Base-by-base conservation (phyloP, 768 basidiomycete species). In the Pseudohyphozyma bogoriensis region DNA sequence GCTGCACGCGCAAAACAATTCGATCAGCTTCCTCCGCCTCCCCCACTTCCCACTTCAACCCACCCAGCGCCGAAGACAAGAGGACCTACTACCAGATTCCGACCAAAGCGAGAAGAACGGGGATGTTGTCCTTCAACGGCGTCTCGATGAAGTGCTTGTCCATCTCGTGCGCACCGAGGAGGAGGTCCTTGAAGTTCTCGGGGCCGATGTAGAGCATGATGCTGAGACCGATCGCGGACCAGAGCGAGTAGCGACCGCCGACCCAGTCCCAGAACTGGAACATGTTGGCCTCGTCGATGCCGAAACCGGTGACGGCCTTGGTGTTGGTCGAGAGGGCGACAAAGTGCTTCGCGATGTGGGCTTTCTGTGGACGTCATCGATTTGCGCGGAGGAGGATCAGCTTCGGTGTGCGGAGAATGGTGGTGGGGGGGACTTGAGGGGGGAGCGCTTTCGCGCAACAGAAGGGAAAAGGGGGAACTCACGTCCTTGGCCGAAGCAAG, bases 211-310 rank as follows among this genome's bases (percentile, higher is more conserved):
- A 85, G 53, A 97, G 78, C 40, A 88, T 87, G 75, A 99, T 97
- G 47, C 88, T 87, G 60, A 97, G 79, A 60, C 95, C 95, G 68
- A 99, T 96, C 33, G 95, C 93, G 63, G 89, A 91, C 93, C 95
- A 97, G 66, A 99, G 79, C 69, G 87, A 90, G 81, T 99, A 99
- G 64, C 93, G 83, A 31, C 95, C 95, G 64, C 95, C 95, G 65
- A 99, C 95, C 95, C 95, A 99, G 76, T 97, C 95, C 93, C 93
- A 99, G 83, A 99, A 97, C 73, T 86, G 84, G 83, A 99, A 99
- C 92, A 99, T 99, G 78, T 96, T 96, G 68, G 80, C 80, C 62
- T 83, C 74, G 49, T 85, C 79, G 71, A 99, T 99, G 44, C 95
- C 95, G 71, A 99, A 99, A 4, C 80, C 83, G 22, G 88, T 87